Evolutionary conservation across 371 early-diverging fungal species (phyloP).

Genomic region (Rhizopus microsporus): DNA sequence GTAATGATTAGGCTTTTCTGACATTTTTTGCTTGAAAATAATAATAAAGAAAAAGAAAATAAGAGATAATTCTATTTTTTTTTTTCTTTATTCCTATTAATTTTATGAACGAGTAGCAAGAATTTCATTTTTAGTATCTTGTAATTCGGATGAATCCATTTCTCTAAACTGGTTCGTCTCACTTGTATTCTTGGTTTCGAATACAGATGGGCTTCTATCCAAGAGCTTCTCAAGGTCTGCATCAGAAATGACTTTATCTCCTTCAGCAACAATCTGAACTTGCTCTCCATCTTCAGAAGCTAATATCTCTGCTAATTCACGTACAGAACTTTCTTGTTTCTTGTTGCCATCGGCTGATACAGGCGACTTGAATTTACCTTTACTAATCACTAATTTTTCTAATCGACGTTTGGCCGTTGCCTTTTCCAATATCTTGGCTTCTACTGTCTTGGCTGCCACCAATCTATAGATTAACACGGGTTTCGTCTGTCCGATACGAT

Average conservation of each 20-base stretch:
- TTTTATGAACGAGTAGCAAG: conserved; percentile 33
- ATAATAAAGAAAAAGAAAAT: conserved; percentile 2
- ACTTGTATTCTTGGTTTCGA: conserved; percentile 38
- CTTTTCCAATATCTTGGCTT: conserved; percentile 75
- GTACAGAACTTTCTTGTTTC: conserved; percentile 39
- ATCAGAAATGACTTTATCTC: conserved; percentile 70
- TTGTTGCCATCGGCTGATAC: conserved; percentile 22
- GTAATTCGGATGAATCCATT: conserved; percentile 40
- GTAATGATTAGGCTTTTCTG: conserved; percentile 16
- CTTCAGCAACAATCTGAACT: conserved; percentile 62
- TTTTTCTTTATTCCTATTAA: not conserved
- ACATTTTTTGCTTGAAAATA: conserved; percentile 13
- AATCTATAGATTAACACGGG: conserved; percentile 92
- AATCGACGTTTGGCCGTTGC: conserved; percentile 86
- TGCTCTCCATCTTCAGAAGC: conserved; percentile 67
- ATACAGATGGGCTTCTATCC: conserved; percentile 68
- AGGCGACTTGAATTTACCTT: conserved; percentile 68
- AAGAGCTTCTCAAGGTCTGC: conserved; percentile 68
- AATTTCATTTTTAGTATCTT: conserved; percentile 46
- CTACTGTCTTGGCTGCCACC: conserved; percentile 84
- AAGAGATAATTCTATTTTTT: not conserved
- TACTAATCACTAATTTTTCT: conserved; percentile 88
- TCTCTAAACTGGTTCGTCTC: conserved; percentile 44
- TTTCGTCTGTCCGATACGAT: conserved; percentile 94
- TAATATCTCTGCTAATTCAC: conserved; percentile 77